Base-by-base conservation (phyloP, 805 yeast species). In the Kockiozyma suomiensis region DNA sequence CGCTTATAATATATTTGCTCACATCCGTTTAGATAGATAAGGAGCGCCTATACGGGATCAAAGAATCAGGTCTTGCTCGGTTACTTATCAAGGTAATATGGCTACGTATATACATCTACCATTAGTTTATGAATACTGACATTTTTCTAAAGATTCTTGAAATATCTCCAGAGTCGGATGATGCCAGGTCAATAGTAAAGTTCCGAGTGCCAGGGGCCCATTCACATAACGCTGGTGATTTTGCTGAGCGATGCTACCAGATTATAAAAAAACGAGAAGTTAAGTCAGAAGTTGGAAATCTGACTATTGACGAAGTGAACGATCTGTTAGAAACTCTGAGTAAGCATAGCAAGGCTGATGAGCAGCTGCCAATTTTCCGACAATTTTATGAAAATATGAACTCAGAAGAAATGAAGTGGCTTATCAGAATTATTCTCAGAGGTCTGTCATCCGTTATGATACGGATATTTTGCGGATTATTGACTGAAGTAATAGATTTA, bases 391-490 rank as follows among this genome's bases (percentile, higher is more conserved):
- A 79, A 7, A 74, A 75, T 19, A 79, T 88, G 82, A 77, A 82
- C 32, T 80, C 84, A 13, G 75, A 79, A 1, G 96, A 91, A 69
- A 70, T 89, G 51, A 76, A 83, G 57, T 90, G 87, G 81, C 75
- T 90, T 41, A 78, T 90, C 59, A 83, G 85, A 57, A 85, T 88
- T 10, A 71, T 92, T 2, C 73, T 91, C 54, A 83, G 73, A 72
- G 76, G 61, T 79, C 82, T 49, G 78, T 85, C 15, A 23, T 78
- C 85, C n/a, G n/a, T 30, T n/a, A 8, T 38, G 2, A n/a, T n/a
- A n/a, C n/a, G n/a, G n/a, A n/a, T n/a, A n/a, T n/a, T n/a, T n/a
- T n/a, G n/a, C n/a, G n/a, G n/a, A n/a, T n/a, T n/a, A n/a, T n/a
- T n/a, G n/a, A n/a, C n/a, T n/a, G n/a, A n/a, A n/a, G n/a, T n/a